A percentile compares a stretch with the other conserved stretches of the same genome.
phyloP scores from a whole-genome alignment of 164 flowering plant species.

The Houttuynia cordata region DNA sequence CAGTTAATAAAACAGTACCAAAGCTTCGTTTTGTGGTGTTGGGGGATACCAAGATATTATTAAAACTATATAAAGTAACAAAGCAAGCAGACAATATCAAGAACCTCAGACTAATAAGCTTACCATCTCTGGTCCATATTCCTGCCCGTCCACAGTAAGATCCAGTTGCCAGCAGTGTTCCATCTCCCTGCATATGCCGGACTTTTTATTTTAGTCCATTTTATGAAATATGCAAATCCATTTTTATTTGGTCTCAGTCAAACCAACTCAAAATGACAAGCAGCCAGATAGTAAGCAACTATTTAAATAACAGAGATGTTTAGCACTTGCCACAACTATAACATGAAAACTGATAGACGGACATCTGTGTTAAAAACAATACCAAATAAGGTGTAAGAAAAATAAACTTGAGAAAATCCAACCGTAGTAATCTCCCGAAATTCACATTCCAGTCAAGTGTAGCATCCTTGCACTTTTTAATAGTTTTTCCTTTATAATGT shows the following conservation, averaged over 20 bases:
- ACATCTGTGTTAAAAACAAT: no score
- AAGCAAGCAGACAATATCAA: background rate
- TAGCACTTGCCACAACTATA: no score
- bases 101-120: constrained; percentile 1
- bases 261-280: background rate
- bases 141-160: constrained; percentile 98
- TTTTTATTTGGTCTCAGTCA: no score
- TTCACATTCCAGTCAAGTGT: constrained; percentile 99
- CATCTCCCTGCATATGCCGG: constrained; percentile 55
- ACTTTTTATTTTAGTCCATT: background rate
- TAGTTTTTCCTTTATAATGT: constrained; percentile 78
- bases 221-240: no score
- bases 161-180: constrained; percentile 96
- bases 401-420: background rate
- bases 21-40: background rate
- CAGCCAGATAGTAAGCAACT: background rate
- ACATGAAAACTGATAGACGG: no score
- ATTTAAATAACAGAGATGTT: no score
- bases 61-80: no score
- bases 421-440: constrained; percentile 2
- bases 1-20: background rate
- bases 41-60: no score
- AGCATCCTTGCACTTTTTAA: constrained; percentile 89
- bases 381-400: no score
- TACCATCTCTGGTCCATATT: constrained; percentile 90